A percentile compares a stretch with the other conserved stretches of the same genome.
These are phyloP conservation scores for Candida sanyaensis DNA, from an alignment of 1,139 yeast genomes.

Conservation along the genomic window DNA sequence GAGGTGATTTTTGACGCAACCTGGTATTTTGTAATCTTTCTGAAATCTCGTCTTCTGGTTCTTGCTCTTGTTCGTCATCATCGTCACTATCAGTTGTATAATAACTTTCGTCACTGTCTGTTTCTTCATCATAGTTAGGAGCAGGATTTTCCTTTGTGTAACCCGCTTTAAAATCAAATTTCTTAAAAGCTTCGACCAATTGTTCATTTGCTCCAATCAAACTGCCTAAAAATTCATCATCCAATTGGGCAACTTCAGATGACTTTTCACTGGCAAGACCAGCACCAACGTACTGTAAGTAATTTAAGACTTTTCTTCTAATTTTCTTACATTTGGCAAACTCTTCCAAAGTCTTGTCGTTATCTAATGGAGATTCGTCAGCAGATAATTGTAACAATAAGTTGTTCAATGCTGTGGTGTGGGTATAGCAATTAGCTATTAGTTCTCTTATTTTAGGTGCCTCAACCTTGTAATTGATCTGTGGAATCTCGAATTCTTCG, in stretches of 20 bases:
- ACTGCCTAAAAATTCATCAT: constrained; percentile 84
- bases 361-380: constrained; percentile 61
- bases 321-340: constrained; percentile 77
- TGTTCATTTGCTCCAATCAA: constrained; percentile 88
- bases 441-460: constrained; percentile 69
- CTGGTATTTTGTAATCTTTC: constrained; percentile 20
- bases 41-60: constrained; percentile 20
- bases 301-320: constrained; percentile 75
- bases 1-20: constrained; percentile 22
- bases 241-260: constrained; percentile 33
- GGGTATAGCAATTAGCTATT: constrained; percentile 76
- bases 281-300: constrained; percentile 76
- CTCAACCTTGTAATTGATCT: constrained; percentile 68
- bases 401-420: constrained; percentile 73
- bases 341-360: constrained; percentile 54
- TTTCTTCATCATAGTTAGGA: constrained; percentile 32
- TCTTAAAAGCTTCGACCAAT: constrained; percentile 69
- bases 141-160: constrained; percentile 38
- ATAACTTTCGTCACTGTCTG: constrained; percentile 34
- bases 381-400: constrained; percentile 57
- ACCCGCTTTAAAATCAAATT: constrained; percentile 57
- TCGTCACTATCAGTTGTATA: constrained; percentile 48
- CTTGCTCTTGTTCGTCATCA: constrained; percentile 25
- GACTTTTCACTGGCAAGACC: constrained; percentile 37
- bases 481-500: constrained; percentile 61